These are phyloP conservation scores for Paxillus involutus DNA, from an alignment of 768 basidiomycete genomes.

Conservation along the genomic window DNA sequence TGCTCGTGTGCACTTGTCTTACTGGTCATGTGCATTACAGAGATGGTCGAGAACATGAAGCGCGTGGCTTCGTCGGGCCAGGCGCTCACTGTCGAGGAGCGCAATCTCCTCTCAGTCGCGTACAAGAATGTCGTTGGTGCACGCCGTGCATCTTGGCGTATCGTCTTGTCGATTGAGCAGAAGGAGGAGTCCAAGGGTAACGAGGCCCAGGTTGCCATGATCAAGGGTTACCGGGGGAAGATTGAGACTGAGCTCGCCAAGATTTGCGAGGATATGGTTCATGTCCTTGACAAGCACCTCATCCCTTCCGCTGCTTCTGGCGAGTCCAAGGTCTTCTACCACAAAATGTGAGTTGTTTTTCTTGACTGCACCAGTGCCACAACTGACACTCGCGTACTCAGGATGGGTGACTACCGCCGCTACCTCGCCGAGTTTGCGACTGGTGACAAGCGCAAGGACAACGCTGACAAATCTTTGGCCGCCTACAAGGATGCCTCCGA, in stretches of 20 bases:
- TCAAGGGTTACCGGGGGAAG: conserved; percentile 97
- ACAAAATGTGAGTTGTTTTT: conserved; percentile 83
- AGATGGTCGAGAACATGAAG: conserved; percentile 99
- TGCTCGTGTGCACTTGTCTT: conserved; percentile 14
- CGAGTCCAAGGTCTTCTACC: conserved; percentile 99
- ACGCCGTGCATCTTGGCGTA: conserved; percentile 96
- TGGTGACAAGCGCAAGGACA: conserved; percentile 95
- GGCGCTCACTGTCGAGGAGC: conserved; percentile 97
- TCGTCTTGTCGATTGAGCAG: conserved; percentile 97
- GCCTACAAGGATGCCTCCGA: conserved; percentile 98
- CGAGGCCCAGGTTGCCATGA: conserved; percentile 93
- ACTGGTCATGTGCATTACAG: conserved; percentile 36
- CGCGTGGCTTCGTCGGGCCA: conserved; percentile 95
- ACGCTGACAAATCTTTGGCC: conserved; percentile 95
- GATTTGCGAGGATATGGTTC: conserved; percentile 98
- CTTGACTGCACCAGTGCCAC: background rate
- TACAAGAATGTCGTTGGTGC: conserved; percentile 99
- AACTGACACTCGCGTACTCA: conserved; percentile 34
- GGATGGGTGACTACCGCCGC: conserved; percentile 99
- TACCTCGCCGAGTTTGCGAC: conserved; percentile 99
- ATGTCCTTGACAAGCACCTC: conserved; percentile 96
- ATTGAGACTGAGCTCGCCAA: conserved; percentile 95
- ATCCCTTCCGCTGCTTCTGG: conserved; percentile 95
- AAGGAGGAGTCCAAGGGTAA: conserved; percentile 99
- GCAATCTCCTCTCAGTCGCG: conserved; percentile 95